These are phyloP conservation scores for Petunia axillaris DNA, from an alignment of 257 asterid species.

Conservation along the genomic window DNA sequence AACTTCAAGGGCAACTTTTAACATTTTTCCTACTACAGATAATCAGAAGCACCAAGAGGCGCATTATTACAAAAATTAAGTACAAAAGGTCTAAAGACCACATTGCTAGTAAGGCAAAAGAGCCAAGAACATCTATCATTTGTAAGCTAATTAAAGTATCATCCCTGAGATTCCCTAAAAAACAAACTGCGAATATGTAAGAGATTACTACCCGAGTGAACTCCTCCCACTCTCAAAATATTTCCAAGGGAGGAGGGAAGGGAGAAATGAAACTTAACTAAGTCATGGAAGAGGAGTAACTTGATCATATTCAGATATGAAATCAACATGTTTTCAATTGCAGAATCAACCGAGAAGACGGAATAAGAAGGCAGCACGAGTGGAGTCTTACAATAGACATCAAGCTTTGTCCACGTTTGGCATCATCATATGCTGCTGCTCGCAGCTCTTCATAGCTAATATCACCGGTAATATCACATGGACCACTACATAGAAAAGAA, in stretches of 20 bases:
- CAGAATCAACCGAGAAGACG: slow-evolving; percentile 2
- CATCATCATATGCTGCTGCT: slow-evolving; percentile 83
- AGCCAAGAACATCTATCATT: background rate
- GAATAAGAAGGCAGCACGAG: slow-evolving; percentile 27
- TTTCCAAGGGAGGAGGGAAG: background rate
- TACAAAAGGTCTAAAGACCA: too few species aligned
- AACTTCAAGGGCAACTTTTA: too few species aligned
- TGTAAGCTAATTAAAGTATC: background rate
- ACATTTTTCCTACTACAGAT: too few species aligned
- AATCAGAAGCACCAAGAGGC: too few species aligned
- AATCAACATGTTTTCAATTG: background rate
- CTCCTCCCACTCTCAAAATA: background rate
- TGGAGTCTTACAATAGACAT: slow-evolving; percentile 68
- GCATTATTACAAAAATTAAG: too few species aligned
- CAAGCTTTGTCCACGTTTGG: slow-evolving; percentile 66
- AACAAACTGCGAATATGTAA: background rate
- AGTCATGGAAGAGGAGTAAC: background rate
- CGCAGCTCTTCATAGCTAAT: slow-evolving; percentile 89
- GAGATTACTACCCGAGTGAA: background rate
- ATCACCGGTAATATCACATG: slow-evolving; percentile 89
- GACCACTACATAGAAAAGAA: slow-evolving; percentile 61
- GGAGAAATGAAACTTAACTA: background rate
- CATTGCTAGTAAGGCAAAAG: too few species aligned
- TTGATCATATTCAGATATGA: background rate
- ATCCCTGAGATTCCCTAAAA: background rate